These are phyloP conservation scores for Serendipita sp. DNA, from an alignment of 768 basidiomycete species.

Conservation along the genomic window DNA sequence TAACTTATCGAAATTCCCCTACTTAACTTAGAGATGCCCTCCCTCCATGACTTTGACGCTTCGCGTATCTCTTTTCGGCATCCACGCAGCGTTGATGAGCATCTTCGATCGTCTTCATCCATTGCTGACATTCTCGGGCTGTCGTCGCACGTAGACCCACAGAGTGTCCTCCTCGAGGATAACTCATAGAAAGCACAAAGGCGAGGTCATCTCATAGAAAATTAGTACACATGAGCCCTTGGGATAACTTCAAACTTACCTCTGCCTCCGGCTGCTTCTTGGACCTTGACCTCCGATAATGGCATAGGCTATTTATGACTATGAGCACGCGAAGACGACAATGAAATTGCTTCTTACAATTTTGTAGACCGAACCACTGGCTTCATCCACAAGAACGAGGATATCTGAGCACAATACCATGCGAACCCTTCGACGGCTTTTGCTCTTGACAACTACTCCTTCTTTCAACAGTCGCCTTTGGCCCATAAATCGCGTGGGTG, in stretches of 20 bases:
- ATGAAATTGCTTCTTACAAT: slow-evolving; percentile 39
- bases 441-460: slow-evolving; percentile 62
- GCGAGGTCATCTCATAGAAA: slow-evolving; percentile 40
- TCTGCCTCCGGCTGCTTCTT: slow-evolving; percentile 33
- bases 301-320: slow-evolving; percentile 44
- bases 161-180: slow-evolving; percentile 59
- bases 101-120: slow-evolving; percentile 31
- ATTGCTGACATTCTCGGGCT: slow-evolving; percentile 40
- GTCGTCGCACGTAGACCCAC: slow-evolving; percentile 44
- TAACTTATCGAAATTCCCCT: no score
- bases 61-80: slow-evolving; percentile 10
- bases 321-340: not conserved
- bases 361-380: slow-evolving; percentile 54
- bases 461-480: slow-evolving; percentile 65
- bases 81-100: slow-evolving; percentile 19
- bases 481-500: slow-evolving; percentile 74
- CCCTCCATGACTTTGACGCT: not conserved
- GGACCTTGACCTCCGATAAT: slow-evolving; percentile 48
- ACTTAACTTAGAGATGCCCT: not conserved
- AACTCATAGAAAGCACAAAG: slow-evolving; percentile 50
- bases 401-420: slow-evolving; percentile 82
- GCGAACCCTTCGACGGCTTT: slow-evolving; percentile 64
- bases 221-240: not conserved
- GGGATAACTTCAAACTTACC: slow-evolving; percentile 23
- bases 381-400: slow-evolving; percentile 66